Base-by-base conservation (phyloP, 306 rosid genomes). In the Quercus mongolica region DNA sequence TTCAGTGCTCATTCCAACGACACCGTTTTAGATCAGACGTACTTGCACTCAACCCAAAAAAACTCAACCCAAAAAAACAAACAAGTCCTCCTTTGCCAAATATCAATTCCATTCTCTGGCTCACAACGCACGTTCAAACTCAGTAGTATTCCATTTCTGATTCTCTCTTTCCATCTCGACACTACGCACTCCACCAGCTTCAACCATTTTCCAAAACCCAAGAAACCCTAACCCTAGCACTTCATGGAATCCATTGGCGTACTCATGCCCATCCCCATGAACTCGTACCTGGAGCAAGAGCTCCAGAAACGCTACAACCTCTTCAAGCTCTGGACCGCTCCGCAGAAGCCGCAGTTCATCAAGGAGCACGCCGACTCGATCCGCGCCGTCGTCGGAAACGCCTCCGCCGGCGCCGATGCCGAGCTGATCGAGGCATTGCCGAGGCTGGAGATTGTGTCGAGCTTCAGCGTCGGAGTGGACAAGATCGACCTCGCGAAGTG, bases 381-480 rank as follows among this genome's bases (percentile, higher is more conserved):
- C 81, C 89, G 94, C 7, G 97, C 94, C 28, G 74, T 91, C 57
- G 82, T 94, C 30, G 97, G 84, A 0, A 81, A 33, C 85, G n/a
- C 92, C 0, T 0, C 0, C 0, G 82, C 65, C 15, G 97, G 99
- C 0, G 91, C 92, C 14, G 90, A 91, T 20, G 88, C 91, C 0
- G 85, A 71, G 15, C 69, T 91, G 35, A 90, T 95, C 30, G 83
- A 88, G 3, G 77, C 88, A 1, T 55, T 92, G 71, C 98, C 97
- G 35, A 88, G 84, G 71, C 79, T 95, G 44, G 97, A 93, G 85
- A 91, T 95, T 12, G 77, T 95, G 9, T 81, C 98, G 20, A 79
- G 89, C 81, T 91, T 46, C 81, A 89, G 99, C 59, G 98, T 91
- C 0, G 98, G 99, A 0, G 79, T 93, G 21, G 99, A 95, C 41